Evolutionary conservation across 139 green algal species (phyloP), one percentile per base, ranked within the genome.

Genomic region (Chlamydomonas sp.): DNA sequence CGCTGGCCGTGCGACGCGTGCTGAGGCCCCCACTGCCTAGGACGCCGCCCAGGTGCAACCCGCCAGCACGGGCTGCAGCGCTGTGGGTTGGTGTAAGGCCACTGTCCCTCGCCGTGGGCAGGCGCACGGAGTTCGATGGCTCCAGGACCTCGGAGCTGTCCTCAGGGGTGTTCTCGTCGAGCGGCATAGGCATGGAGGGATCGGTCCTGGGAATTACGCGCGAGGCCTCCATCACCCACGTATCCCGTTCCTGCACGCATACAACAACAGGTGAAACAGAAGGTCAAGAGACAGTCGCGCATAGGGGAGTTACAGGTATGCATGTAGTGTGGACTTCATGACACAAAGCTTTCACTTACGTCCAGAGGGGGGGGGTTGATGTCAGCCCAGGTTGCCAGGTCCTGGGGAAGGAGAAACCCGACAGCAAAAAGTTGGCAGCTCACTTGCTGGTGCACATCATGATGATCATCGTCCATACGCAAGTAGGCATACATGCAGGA

Each of bases 221-320:
- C 4, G 83, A 87, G 31, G 83, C 73, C 73, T 87, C 83, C 83
- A 87, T 87, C 16, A 87, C 71, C 83, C 83, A 87, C 12, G 12
- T 81, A 61, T 87, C 83, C 1, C 83, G 83, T 31, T 87, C 83
- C 83, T 87, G 69, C 9, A 49, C 31, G 31, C 31, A 49, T 49
- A 49, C 31, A 49, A 49, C 31, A 49, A 49, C 31, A 49, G 31
- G 31, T 49, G 31, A 49, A 49, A 49, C 31, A 49, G 31, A 49
- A 49, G 31, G 31, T 49, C 31, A 49, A 49, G 31, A 49, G 31
- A 49, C 31, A 49, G 31, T 0, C 31, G 31, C 31, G 31, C 31
- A 49, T 49, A 49, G 31, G 31, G 31, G 31, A 49, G 31, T 49
- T 49, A 49, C 31, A 49, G 31, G 31, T 49, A 49, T 49, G 31